Evolutionary conservation across 208 protist species (phyloP).

Genomic region (Leishmania guyanensis): DNA sequence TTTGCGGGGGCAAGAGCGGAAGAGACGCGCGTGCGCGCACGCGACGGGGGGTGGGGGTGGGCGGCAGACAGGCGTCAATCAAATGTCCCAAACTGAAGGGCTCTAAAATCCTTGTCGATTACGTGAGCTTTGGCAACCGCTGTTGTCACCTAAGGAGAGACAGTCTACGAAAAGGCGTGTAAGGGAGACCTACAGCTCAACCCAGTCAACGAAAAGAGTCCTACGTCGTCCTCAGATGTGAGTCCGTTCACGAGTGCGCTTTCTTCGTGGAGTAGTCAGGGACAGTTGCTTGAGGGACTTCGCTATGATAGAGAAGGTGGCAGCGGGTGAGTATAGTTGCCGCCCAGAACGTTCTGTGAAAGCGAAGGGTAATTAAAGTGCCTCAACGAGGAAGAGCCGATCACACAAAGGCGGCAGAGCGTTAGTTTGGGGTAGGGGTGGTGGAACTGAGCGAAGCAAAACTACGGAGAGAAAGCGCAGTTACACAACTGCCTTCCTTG

Average conservation of each 20-base stretch:
- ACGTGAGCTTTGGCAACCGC: background rate
- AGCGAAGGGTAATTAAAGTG: background rate
- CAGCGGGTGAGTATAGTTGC: background rate
- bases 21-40: no score
- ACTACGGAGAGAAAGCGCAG: background rate
- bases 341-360: background rate
- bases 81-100: no score
- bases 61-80: no score
- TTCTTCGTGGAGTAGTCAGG: background rate
- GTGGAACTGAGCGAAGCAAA: background rate
- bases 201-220: background rate
- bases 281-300: background rate
- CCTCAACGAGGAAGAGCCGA: background rate
- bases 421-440: background rate
- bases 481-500: background rate
- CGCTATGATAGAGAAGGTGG: background rate
- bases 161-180: background rate
- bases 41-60: no score
- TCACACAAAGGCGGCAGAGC: background rate
- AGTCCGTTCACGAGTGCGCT: background rate
- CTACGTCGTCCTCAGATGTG: background rate
- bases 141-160: background rate
- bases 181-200: background rate
- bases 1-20: no score
- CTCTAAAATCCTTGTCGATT: no score